Evolutionary conservation across 148 eudicot genomes (phyloP), one percentile per base, ranked within the genome.

Genomic region (Cornus suecica): DNA sequence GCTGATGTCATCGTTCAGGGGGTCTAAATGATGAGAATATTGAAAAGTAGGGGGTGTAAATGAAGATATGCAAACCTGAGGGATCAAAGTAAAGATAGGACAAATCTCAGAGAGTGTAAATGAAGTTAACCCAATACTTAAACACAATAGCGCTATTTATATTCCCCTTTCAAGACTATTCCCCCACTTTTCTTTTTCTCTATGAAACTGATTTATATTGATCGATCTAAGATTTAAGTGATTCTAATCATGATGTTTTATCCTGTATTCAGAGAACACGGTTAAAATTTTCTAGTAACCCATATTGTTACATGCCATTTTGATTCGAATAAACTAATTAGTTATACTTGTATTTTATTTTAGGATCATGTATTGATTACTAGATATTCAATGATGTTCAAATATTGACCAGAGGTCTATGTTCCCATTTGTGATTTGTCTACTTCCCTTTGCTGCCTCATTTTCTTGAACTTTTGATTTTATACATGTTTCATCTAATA

Each of bases 341-440:
- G 13, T 60, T 29, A 24, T 72, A 8, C 18, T 31, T 26, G 10
- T 14, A 72, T 60, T 26, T 67, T 26, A n/a, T 32, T 58, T 34
- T 32, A 67, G 29, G 27, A 34, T 67, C 4, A 3, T 34, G 24
- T 65, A 16, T 10, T 3, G 26, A 22, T 31, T 67, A 7, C 48
- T 26, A 34, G 26, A 67, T 31, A 34, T 22, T 58, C 62, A n/a
- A 66, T 16, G 24, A 31, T 13, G n/a, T 30, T 29, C 16, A 67
- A 32, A 20, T 34, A 22, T 67, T 34, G 70, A 67, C 70, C 70
- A 67, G 24, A 32, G 62, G 62, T 58, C 62, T 58, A 58, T 7
- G 23, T 18, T n/a, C 28, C 8, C 48, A 45, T 34, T 15, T 4
- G 16, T n/a, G 51, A 32, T 34, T 66, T 10, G 30, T 20, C 23